These are phyloP conservation scores for Monotropa hypopitys DNA, from an alignment of 179 eudicot species.

Conservation along the genomic window DNA sequence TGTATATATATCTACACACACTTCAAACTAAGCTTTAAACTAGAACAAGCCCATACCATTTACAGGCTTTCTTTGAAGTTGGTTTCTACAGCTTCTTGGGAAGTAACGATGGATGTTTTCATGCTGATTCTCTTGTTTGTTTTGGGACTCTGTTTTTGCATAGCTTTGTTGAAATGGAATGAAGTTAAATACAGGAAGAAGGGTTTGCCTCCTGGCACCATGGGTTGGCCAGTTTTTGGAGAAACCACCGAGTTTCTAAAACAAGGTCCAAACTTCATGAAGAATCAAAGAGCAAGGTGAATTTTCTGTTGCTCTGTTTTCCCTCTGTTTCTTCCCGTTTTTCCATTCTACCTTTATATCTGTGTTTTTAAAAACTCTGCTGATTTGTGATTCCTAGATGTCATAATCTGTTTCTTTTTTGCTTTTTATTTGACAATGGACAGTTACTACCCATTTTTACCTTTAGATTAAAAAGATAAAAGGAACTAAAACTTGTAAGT, in stretches of 20 bases:
- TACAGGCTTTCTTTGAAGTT: constrained; percentile 13
- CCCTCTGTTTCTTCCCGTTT: background rate
- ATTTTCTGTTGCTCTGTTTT: background rate
- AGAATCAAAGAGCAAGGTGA: constrained; percentile 79
- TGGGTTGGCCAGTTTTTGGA: constrained; percentile 99
- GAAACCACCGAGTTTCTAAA: constrained; percentile 93
- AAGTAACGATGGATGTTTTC: constrained; percentile 54
- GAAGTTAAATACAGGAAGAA: constrained; percentile 64
- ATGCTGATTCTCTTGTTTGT: constrained; percentile 24
- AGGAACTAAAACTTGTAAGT: background rate
- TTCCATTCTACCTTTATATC: background rate
- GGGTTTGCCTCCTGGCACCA: constrained; percentile 92
- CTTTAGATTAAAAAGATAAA: background rate
- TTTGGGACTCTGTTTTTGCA: constrained; percentile 31
- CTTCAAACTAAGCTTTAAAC: constrained; percentile 1
- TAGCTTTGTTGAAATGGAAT: constrained; percentile 79
- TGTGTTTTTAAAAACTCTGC: background rate
- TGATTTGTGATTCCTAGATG: background rate
- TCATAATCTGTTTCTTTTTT: background rate
- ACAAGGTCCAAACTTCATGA: constrained; percentile 89
- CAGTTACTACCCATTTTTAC: background rate
- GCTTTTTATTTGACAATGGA: background rate
- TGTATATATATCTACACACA: constrained; percentile 9
- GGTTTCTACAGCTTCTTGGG: constrained; percentile 12
- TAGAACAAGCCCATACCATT: constrained; percentile 18